Conservation (phyloP, 495 filamentous ascomycete species). For the Paragyromitra xinjiangensis region DNA sequence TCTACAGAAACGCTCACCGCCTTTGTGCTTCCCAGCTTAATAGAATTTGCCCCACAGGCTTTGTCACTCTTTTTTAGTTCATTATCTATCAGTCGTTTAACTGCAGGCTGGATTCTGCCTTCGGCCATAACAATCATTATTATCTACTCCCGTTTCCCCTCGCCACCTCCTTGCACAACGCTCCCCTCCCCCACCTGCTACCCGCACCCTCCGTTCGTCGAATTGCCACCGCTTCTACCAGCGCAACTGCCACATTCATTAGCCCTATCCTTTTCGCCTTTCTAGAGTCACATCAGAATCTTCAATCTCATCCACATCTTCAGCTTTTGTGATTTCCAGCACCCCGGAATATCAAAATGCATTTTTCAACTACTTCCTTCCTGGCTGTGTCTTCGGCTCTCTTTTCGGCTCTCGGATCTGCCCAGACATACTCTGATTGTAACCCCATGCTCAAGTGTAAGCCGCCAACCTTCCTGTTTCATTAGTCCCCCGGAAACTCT, state of each 20-base stretch:
- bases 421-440: constrained; percentile 79
- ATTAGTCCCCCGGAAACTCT: background rate
- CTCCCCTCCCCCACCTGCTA: background rate
- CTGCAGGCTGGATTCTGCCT: constrained; percentile 49
- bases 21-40: constrained; percentile 38
- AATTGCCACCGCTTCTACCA: constrained; percentile 8
- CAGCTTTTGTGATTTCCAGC: background rate
- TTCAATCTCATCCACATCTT: background rate
- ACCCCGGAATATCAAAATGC: constrained; percentile 17
- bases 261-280: background rate
- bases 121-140: constrained; percentile 27
- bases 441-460: constrained; percentile 75
- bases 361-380: constrained; percentile 33
- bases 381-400: constrained; percentile 31
- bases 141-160: constrained; percentile 10
- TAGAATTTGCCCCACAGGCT: constrained; percentile 39
- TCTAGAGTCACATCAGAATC: background rate
- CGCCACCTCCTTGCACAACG: constrained; percentile 33
- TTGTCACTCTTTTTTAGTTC: constrained; percentile 41
- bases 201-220: constrained; percentile 19
- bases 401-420: constrained; percentile 62
- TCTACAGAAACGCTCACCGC: constrained; percentile 41
- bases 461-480: constrained; percentile 55
- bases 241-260: constrained; percentile 12
- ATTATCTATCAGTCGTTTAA: constrained; percentile 38